A percentile compares a stretch with the other conserved stretches of the same genome.
These are phyloP conservation scores for Arachnopeziza araneosa DNA, from an alignment of 2,329 filamentous ascomycete species.

Conservation along the genomic window DNA sequence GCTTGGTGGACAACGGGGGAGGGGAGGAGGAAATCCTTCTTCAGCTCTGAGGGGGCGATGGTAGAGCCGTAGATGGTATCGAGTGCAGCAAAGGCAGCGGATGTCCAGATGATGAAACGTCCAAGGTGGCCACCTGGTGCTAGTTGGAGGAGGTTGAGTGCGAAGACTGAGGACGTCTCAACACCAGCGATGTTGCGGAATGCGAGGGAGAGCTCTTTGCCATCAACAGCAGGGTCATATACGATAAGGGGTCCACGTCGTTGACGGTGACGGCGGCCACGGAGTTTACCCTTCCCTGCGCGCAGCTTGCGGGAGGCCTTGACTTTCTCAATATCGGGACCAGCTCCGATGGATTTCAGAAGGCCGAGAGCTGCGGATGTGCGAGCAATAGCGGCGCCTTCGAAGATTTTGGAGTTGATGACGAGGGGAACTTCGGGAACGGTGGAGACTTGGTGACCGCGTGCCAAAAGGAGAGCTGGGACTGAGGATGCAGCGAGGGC, in stretches of 20 bases:
- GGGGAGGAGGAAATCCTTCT: slow-evolving; percentile 98
- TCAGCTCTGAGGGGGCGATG: slow-evolving; percentile 81
- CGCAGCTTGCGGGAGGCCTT: slow-evolving; percentile 94
- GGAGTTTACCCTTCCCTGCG: slow-evolving; percentile 97
- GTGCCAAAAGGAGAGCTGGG: slow-evolving; percentile 89
- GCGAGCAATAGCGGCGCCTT: slow-evolving; percentile 74
- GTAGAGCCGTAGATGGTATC: slow-evolving; percentile 96
- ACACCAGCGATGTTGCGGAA: slow-evolving; percentile 99
- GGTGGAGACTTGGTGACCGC: slow-evolving; percentile 89
- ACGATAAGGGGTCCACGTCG: slow-evolving; percentile 96
- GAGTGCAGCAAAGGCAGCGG: slow-evolving; percentile 90
- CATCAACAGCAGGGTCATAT: slow-evolving; percentile 93
- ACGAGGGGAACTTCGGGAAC: slow-evolving; percentile 97
- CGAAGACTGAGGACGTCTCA: slow-evolving; percentile 89
- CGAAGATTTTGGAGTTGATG: slow-evolving; percentile 84
- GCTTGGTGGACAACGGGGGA: slow-evolving; percentile 89
- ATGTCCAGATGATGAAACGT: slow-evolving; percentile 99
- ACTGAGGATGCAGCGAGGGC: slow-evolving; percentile 95
- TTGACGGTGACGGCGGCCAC: slow-evolving; percentile 94
- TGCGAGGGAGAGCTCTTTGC: slow-evolving; percentile 86
- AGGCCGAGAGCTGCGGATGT: slow-evolving; percentile 82
- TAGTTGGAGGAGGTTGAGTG: slow-evolving; percentile 98
- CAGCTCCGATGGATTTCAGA: slow-evolving; percentile 86
- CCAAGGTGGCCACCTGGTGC: slow-evolving; percentile 98
- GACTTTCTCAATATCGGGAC: slow-evolving; percentile 89